A percentile compares a stretch with the other conserved stretches of the same genome.
Evolutionary conservation across 2,329 filamentous ascomycete species (phyloP).

Genomic region (Ophiostoma australiae): DNA sequence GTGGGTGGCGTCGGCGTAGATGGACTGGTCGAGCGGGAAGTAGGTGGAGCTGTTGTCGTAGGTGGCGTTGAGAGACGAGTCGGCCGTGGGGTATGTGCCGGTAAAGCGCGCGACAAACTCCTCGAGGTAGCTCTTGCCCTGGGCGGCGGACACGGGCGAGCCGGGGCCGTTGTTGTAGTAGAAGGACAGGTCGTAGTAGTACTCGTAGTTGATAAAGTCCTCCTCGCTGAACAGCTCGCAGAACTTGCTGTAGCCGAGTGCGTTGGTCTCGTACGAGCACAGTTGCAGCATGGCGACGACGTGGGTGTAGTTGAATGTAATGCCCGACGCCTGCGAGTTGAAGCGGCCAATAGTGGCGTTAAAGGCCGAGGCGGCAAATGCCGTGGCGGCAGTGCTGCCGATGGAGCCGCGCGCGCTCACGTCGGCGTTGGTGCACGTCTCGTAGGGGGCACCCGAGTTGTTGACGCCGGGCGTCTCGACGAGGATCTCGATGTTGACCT

Average conservation of each 20-base stretch:
- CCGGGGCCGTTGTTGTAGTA: slow-evolving; percentile 13
- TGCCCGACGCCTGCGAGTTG: not conserved
- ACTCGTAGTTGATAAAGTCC: slow-evolving; percentile 14
- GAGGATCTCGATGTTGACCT: slow-evolving; percentile 11
- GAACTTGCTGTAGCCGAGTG: slow-evolving; percentile 8
- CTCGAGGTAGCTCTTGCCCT: slow-evolving; percentile 12
- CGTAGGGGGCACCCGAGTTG: slow-evolving; percentile 11
- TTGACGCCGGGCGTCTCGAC: slow-evolving; percentile 10
- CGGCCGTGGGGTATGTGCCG: not conserved
- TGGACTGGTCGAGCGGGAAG: slow-evolving; percentile 5
- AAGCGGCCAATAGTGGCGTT: slow-evolving; percentile 5
- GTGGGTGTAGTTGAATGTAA: not conserved
- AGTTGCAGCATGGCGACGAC: not conserved
- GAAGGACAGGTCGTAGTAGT: slow-evolving; percentile 5
- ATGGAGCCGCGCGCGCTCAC: not conserved
- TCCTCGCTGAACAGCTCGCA: slow-evolving; percentile 14
- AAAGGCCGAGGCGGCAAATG: not conserved
- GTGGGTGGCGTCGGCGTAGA: slow-evolving; percentile 9
- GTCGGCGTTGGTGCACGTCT: not conserved
- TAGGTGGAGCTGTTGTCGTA: slow-evolving; percentile 8
- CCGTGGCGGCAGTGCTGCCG: not conserved
- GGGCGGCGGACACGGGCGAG: not conserved
- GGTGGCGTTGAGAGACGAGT: slow-evolving; percentile 1
- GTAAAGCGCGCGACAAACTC: slow-evolving; percentile 11
- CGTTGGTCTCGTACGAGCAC: slow-evolving; percentile 11